Evolutionary conservation across 139 green algal species (phyloP), one percentile per base, ranked within the genome.

Genomic region (Haematococcus sp.): DNA sequence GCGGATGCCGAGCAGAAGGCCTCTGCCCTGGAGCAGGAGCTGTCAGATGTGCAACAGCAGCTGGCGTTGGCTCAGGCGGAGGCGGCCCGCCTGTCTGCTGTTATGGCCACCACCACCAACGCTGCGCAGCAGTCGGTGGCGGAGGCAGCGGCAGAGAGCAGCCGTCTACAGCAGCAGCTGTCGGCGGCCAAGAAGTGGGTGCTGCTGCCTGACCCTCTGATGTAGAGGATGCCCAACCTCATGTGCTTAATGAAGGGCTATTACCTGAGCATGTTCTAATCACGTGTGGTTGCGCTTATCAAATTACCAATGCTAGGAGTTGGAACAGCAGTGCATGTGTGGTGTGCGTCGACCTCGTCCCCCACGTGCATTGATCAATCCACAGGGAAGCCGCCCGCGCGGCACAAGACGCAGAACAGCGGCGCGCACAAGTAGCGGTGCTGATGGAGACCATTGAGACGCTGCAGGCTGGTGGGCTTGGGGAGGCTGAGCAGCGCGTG

Each of bases 381-480:
- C 40, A 44, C 64, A 86, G 80, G 74, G 63, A 83, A 3, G 55
- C 67, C 7, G 59, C 84, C 11, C 31, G 65, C 1, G 64, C 76
- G 3, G 40, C 35, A 25, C 34, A 66, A 3, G 85, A 92, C 65
- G 65, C 80, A 0, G 77, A 89, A 33, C 80, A 90, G 46, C 60
- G 79, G 19, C 70, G 69, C 5, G 65, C 81, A 54, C 87, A 88
- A 66, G 64, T 88, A 40, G 46, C 52, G 0, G 81, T 93, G 17
- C 65, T 94, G 54, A 83, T 91, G 76, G 88, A 94, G 27, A 92
- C 88, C 1, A 68, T 94, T 17, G 90, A 94, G 67, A 85, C 89
- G 19, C 78, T 94, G 71, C 86, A 93, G 71, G 86, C 81, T 4
- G 84, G 84, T 34, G 76, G 70, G 13, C n/a, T 49, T 4, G 83